Evolutionary conservation across 768 basidiomycete species (phyloP).

Genomic region (Psilocybe tampanensis): DNA sequence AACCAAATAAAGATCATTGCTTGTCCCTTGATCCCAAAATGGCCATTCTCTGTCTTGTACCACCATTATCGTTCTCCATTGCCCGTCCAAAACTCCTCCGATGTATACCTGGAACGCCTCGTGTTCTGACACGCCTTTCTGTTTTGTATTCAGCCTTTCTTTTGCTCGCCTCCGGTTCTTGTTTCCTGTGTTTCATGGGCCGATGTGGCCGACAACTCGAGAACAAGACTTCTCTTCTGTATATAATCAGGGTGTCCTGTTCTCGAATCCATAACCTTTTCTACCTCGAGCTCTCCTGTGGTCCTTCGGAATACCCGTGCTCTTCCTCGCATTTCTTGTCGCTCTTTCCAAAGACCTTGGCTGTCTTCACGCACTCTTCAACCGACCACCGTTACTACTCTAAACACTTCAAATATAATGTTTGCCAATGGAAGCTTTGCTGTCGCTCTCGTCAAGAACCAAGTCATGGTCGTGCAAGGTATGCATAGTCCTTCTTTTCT

Average conservation of each 20-base stretch:
- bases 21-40: conserved; percentile 19
- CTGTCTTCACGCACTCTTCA: no score
- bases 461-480: conserved; percentile 74
- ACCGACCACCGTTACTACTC: no score
- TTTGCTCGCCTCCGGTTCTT: conserved; percentile 7
- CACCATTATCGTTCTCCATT: not conserved
- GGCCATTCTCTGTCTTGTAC: conserved; percentile 5
- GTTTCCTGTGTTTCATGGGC: conserved; percentile 13
- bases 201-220: conserved; percentile 5
- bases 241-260: conserved; percentile 12
- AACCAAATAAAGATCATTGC: conserved; percentile 9
- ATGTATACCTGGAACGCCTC: conserved; percentile 2
- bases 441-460: conserved; percentile 68
- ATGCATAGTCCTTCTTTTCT: not conserved
- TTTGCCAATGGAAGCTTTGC: conserved; percentile 64
- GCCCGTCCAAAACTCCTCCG: not conserved
- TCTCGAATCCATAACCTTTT: conserved; percentile 8
- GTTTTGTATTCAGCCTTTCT: not conserved
- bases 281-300: conserved; percentile 4
- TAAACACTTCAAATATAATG: conserved; percentile 19
- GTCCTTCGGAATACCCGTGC: not conserved
- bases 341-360: conserved; percentile 19
- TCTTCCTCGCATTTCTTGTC: conserved; percentile 13
- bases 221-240: conserved; percentile 18
- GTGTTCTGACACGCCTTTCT: not conserved